Conservation (phyloP, 2,329 filamentous ascomycete genomes). For the Didymella keratinophila region DNA sequence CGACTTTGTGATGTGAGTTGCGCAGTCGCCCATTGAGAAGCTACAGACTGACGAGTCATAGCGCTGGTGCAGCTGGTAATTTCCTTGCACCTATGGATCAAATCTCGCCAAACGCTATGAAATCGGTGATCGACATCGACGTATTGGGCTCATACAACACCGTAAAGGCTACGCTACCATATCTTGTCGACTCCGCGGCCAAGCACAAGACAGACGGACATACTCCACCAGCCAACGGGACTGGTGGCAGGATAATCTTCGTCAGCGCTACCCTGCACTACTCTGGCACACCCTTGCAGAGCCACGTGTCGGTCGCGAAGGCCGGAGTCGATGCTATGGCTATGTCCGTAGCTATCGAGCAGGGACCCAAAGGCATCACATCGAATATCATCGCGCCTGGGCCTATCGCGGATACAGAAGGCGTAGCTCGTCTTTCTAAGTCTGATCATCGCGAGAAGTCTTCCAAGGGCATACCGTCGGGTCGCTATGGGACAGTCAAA, state of each 20-base stretch:
- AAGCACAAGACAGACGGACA: conserved; percentile 68
- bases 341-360: conserved; percentile 82
- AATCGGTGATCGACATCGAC: conserved; percentile 95
- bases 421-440: conserved; percentile 55
- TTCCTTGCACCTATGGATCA: conserved; percentile 87
- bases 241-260: conserved; percentile 86
- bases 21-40: neutral
- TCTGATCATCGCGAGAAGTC: conserved; percentile 40
- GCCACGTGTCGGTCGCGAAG: conserved; percentile 91
- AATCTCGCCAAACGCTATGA: conserved; percentile 89
- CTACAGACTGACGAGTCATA: conserved; percentile 49
- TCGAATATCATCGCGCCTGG: conserved; percentile 91
- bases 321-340: conserved; percentile 88
- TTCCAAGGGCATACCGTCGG: conserved; percentile 67
- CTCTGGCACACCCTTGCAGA: conserved; percentile 82
- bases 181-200: conserved; percentile 77
- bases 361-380: conserved; percentile 84
- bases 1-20: conserved; percentile 85
- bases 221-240: conserved; percentile 56
- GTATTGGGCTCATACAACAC: conserved; percentile 94
- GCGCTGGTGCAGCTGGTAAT: conserved; percentile 93
- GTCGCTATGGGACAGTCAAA: conserved; percentile 78
- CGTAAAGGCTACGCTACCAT: conserved; percentile 86
- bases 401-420: conserved; percentile 83
- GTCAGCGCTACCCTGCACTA: conserved; percentile 93